A percentile compares a stretch with the other conserved stretches of the same genome.
phyloP scores from a whole-genome alignment of 352 stramenopile species.

The Globisporangium nunn region DNA sequence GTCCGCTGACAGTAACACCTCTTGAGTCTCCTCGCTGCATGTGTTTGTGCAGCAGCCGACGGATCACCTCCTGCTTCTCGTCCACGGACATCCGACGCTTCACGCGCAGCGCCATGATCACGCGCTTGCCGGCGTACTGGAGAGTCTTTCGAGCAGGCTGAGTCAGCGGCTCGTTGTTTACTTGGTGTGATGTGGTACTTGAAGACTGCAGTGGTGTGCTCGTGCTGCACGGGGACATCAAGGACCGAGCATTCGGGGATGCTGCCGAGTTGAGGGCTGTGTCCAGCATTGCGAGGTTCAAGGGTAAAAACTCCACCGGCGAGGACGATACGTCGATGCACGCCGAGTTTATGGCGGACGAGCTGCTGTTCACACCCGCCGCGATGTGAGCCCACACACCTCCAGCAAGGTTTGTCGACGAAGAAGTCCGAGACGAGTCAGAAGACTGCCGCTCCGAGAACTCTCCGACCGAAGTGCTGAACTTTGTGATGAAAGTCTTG shows the following conservation, averaged over 20 bases:
- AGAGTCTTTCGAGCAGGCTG: conserved; percentile 22
- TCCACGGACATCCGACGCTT: conserved; percentile 33
- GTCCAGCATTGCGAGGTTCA: conserved; percentile 10
- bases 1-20: background rate
- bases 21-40: conserved; percentile 5
- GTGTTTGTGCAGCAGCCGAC: conserved; percentile 35
- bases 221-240: background rate
- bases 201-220: background rate
- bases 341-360: background rate
- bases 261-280: background rate
- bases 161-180: background rate
- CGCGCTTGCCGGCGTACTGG: conserved; percentile 49
- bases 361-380: background rate
- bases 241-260: background rate
- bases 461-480: conserved; percentile 7
- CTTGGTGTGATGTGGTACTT: background rate
- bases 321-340: background rate
- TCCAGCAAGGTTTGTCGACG: background rate
- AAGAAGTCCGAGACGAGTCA: conserved; percentile 9
- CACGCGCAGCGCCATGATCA: conserved; percentile 62
- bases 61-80: conserved; percentile 59
- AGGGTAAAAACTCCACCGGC: conserved; percentile 1
- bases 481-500: conserved; percentile 9
- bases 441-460: conserved; percentile 8
- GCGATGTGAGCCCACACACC: conserved; percentile 13